phyloP scores from a whole-genome alignment of 768 basidiomycete genomes.

The Baorangia bicolor region DNA sequence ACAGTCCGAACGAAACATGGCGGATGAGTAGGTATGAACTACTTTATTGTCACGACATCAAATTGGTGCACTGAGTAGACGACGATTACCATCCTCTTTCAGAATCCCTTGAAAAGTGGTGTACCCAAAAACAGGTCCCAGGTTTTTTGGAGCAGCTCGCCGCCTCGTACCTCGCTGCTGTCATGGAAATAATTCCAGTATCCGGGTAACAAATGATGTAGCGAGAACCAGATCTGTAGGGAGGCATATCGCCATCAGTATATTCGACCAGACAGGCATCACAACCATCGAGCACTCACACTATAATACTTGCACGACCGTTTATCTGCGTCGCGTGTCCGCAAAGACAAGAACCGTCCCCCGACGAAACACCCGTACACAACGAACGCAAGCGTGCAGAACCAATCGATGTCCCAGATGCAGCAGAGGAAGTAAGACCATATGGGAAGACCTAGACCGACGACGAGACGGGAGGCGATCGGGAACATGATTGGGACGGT shows the following conservation, averaged over 20 bases:
- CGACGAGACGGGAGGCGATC: slow-evolving; percentile 32
- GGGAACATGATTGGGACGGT: slow-evolving; percentile 49
- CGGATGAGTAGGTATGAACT: too few species aligned
- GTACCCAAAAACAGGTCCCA: slow-evolving; percentile 21
- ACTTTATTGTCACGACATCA: too few species aligned
- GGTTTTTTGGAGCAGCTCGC: slow-evolving; percentile 20
- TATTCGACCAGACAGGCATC: neutral
- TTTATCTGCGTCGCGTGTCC: slow-evolving; percentile 31
- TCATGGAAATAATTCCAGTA: slow-evolving; percentile 37
- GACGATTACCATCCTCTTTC: neutral
- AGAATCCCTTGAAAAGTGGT: slow-evolving; percentile 5
- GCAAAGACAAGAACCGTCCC: slow-evolving; percentile 31
- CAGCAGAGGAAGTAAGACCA: slow-evolving; percentile 38
- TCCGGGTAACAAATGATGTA: slow-evolving; percentile 35
- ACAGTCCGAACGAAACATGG: too few species aligned
- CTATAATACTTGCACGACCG: slow-evolving; percentile 40
- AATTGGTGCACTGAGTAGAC: too few species aligned
- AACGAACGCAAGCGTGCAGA: slow-evolving; percentile 28
- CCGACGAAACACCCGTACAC: slow-evolving; percentile 36
- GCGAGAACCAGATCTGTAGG: slow-evolving; percentile 34
- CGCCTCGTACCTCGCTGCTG: slow-evolving; percentile 4
- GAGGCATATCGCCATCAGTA: neutral
- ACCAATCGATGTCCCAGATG: slow-evolving; percentile 36
- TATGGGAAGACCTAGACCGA: slow-evolving; percentile 33
- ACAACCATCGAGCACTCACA: slow-evolving; percentile 18